Conservation (phyloP, 768 basidiomycete species). For the Antrodiella citrinella region DNA sequence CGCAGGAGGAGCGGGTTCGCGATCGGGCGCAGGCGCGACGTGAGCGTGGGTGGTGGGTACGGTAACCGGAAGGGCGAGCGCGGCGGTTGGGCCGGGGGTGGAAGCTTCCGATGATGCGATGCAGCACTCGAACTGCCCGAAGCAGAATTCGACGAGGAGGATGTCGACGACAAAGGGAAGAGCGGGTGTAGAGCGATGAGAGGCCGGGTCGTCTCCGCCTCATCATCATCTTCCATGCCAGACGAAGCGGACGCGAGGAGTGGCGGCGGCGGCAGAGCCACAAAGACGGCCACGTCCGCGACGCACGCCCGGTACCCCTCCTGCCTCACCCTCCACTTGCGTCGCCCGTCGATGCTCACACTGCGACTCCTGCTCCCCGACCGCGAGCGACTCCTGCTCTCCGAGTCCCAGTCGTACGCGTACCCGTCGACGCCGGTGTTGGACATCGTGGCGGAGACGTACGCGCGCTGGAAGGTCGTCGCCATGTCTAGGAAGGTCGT, state of each 20-base stretch:
- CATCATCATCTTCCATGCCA: no score
- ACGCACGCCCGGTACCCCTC: slow-evolving; percentile 37
- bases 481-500: slow-evolving; percentile 42
- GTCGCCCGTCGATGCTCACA: neutral
- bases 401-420: no score
- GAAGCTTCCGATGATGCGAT: slow-evolving; percentile 25
- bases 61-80: slow-evolving; percentile 36
- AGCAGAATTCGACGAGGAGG: neutral
- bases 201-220: no score
- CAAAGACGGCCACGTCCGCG: no score
- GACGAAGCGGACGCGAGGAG: no score
- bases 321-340: slow-evolving; percentile 20
- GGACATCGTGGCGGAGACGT: slow-evolving; percentile 47
- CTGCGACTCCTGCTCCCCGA: slow-evolving; percentile 1
- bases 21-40: slow-evolving; percentile 46
- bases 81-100: slow-evolving; percentile 25
- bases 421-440: slow-evolving; percentile 24
- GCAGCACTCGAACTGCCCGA: slow-evolving; percentile 33
- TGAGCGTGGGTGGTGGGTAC: slow-evolving; percentile 17
- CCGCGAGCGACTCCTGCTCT: neutral
- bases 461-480: slow-evolving; percentile 48
- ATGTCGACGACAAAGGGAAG: slow-evolving; percentile 5
- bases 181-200: neutral
- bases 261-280: no score
- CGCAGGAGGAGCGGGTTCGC: slow-evolving; percentile 54